Evolutionary conservation across 306 rosid genomes (phyloP), one percentile per base, ranked within the genome.

Genomic region (Corylus americana): DNA sequence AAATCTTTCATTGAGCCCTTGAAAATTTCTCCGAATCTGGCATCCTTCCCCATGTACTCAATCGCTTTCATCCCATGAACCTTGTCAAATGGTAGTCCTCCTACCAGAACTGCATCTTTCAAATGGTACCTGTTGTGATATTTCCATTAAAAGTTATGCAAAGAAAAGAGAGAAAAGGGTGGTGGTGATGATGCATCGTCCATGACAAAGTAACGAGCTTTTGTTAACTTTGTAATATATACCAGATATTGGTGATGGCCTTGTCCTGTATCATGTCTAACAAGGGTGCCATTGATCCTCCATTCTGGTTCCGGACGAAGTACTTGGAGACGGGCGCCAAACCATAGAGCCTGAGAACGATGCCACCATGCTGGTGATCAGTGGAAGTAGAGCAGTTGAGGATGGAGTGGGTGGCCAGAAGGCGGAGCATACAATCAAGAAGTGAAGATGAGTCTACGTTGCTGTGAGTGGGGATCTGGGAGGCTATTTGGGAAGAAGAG

Each of bases 401-500:
- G 50, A 70, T 22, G 11, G 72, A 79, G 22, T 70, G 51, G 39
- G 74, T 55, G 1, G 83, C 64, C 12, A 75, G 81, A 53, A 75
- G 78, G 55, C 66, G 39, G 35, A 79, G 78, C 77, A 79, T 64
- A 55, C 67, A 62, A 63, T 83, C 81, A 31, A 83, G 81, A 55
- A 75, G 49, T 18, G 47, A n/a, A 27, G 74, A 20, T 11, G 80
- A 68, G 25, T 64, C 14, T 3, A 35, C 31, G 45, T 79, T 79
- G 73, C 54, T 64, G 4, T 61, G 51, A 25, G 78, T 48, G 14
- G 50, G 55, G 70, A 79, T 72, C 12, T 63, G 59, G 13, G 78
- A 83, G 10, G 83, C 83, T 75, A 83, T 79, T 76, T 83, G 75
- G 58, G 77, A 53, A 55, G 84, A 27, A 2, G 83, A 71, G 39